These are phyloP conservation scores for Eucalyptus urophylla DNA, from an alignment of 345 rosid genomes.

Conservation along the genomic window DNA sequence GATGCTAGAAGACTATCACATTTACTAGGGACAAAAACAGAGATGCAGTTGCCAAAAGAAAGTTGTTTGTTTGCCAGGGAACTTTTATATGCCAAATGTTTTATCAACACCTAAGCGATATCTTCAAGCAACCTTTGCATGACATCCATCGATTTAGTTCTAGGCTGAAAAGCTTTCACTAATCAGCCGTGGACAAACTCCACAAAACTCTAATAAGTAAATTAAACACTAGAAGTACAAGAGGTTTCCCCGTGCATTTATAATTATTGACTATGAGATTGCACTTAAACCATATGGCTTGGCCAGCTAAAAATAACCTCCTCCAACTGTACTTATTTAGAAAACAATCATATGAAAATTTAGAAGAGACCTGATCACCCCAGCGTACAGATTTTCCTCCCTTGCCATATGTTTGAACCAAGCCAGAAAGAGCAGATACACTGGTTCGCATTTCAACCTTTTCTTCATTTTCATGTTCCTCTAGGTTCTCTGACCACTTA, in stretches of 20 bases:
- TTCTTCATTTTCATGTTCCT: constrained; percentile 40
- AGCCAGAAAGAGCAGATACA: constrained; percentile 32
- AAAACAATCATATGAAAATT: background rate
- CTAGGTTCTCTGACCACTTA: constrained; percentile 79
- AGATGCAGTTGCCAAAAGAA: background rate
- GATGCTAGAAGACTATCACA: background rate
- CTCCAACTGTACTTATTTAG: background rate
- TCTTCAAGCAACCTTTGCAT: background rate
- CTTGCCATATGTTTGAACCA: constrained; percentile 30
- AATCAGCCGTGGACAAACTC: background rate
- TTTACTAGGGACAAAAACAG: background rate
- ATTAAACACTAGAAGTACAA: background rate
- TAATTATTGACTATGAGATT: background rate
- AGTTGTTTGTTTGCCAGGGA: background rate
- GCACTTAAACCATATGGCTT: background rate
- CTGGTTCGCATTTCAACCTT: constrained; percentile 13
- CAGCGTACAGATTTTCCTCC: constrained; percentile 67
- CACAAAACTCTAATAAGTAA: background rate
- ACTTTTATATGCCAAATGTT: background rate
- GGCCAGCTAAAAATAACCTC: background rate
- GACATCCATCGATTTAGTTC: background rate
- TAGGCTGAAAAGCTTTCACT: background rate
- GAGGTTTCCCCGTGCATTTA: background rate
- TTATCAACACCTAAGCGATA: background rate
- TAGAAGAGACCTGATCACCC: constrained; percentile 68